Conservation (phyloP, 352 stramenopile genomes). For the Phytophthora pisi region DNA sequence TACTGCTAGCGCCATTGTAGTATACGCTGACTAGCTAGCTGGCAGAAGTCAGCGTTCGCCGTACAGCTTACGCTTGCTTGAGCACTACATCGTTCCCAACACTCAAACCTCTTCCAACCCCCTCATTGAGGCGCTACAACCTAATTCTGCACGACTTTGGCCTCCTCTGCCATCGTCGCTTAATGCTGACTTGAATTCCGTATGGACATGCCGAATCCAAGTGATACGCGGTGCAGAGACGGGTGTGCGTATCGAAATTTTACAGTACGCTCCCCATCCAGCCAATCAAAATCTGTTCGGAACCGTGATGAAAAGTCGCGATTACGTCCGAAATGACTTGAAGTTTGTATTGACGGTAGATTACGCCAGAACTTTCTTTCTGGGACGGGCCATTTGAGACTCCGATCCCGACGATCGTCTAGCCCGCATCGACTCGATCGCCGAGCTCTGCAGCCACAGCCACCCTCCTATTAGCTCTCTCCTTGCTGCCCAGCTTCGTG, state of each 20-base stretch:
- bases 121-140: neutral
- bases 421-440: neutral
- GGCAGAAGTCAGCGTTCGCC: no score
- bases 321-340: constrained; percentile 16
- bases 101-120: no score
- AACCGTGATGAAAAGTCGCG: constrained; percentile 8
- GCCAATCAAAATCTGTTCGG: constrained; percentile 25
- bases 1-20: no score
- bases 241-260: neutral
- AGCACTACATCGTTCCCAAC: neutral
- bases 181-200: constrained; percentile 12
- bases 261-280: constrained; percentile 2
- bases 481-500: neutral
- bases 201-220: neutral
- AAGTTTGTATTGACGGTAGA: constrained; percentile 1
- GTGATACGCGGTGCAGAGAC: neutral
- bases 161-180: constrained; percentile 12
- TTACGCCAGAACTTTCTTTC: constrained; percentile 5
- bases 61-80: neutral
- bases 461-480: neutral
- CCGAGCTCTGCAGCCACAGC: neutral
- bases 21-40: no score
- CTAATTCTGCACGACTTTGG: neutral
- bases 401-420: neutral
- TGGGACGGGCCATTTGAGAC: neutral